These are phyloP conservation scores for Setaria italica DNA, from an alignment of 202 grass and related monocot genomes.

Conservation along the genomic window DNA sequence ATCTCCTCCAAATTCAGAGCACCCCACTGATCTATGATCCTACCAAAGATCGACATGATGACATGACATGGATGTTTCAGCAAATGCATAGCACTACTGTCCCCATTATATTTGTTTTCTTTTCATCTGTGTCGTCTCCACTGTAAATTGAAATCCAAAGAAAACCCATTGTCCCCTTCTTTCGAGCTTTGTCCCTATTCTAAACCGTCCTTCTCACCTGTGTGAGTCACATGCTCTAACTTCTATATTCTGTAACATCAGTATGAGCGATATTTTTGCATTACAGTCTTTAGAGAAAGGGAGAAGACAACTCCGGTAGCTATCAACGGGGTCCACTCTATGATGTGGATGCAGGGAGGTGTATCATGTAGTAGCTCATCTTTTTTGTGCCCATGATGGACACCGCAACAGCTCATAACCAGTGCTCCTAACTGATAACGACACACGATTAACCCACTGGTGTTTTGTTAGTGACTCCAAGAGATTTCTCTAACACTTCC, in stretches of 20 bases:
- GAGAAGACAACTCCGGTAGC: background rate
- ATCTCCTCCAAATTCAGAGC: background rate
- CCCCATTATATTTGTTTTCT: background rate
- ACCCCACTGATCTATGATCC: background rate
- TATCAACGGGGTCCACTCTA: background rate
- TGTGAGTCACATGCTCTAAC: background rate
- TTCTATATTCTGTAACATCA: background rate
- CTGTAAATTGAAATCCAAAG: background rate
- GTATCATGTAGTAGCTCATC: background rate
- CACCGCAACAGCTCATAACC: background rate
- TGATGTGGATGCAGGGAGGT: background rate
- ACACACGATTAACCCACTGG: background rate
- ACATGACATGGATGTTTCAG: background rate
- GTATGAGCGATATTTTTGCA: background rate
- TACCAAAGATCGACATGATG: constrained; percentile 1
- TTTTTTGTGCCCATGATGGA: background rate
- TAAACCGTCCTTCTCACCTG: constrained; percentile 22
- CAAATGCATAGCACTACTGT: background rate
- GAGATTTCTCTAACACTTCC: background rate
- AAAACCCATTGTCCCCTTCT: background rate
- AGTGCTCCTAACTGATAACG: background rate
- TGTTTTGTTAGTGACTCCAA: background rate
- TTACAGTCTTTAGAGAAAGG: background rate
- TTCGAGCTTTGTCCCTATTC: background rate
- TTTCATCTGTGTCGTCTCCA: constrained; percentile 18